Percentiles rank a stretch among this genome's conserved stretches.
phyloP scores from a whole-genome alignment of 352 stramenopile genomes.

The Phytophthora sp. region DNA sequence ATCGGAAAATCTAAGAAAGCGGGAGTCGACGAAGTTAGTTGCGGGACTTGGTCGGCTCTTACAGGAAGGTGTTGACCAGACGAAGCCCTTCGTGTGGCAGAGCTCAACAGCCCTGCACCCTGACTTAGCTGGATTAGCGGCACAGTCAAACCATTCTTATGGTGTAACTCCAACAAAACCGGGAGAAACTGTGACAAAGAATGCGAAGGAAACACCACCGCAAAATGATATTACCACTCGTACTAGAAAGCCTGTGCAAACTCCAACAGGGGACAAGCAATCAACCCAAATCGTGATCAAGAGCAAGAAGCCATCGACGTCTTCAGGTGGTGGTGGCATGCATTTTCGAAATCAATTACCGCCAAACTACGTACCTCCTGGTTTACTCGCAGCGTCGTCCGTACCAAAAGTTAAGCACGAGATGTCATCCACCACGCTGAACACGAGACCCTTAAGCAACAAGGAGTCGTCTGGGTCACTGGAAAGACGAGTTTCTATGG shows the following conservation, averaged over 20 bases:
- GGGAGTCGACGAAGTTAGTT: conserved; percentile 65
- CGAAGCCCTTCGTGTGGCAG: conserved; percentile 27
- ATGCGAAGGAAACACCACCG: not conserved
- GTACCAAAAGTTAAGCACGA: conserved; percentile 20
- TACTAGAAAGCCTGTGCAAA: too few species aligned
- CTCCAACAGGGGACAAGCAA: conserved; percentile 8
- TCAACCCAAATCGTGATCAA: conserved; percentile 36
- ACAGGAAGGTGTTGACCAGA: conserved; percentile 28
- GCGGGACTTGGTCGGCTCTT: conserved; percentile 48
- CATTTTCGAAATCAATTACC: conserved; percentile 79
- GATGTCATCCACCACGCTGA: not conserved
- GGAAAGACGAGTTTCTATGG: conserved; percentile 11
- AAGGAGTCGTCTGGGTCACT: conserved; percentile 5
- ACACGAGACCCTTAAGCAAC: not conserved
- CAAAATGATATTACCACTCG: not conserved
- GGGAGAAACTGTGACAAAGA: not conserved
- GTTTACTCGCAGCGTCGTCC: conserved; percentile 13
- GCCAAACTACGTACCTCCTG: conserved; percentile 57
- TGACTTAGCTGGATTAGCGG: conserved; percentile 14
- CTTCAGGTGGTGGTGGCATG: conserved; percentile 55
- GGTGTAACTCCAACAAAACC: not conserved
- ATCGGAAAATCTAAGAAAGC: conserved; percentile 66
- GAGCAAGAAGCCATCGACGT: conserved; percentile 32
- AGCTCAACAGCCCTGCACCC: conserved; percentile 19
- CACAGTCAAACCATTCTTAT: conserved; percentile 21